These are phyloP conservation scores for Schizothecium vesticola DNA, from an alignment of 495 filamentous ascomycete species.

Conservation along the genomic window DNA sequence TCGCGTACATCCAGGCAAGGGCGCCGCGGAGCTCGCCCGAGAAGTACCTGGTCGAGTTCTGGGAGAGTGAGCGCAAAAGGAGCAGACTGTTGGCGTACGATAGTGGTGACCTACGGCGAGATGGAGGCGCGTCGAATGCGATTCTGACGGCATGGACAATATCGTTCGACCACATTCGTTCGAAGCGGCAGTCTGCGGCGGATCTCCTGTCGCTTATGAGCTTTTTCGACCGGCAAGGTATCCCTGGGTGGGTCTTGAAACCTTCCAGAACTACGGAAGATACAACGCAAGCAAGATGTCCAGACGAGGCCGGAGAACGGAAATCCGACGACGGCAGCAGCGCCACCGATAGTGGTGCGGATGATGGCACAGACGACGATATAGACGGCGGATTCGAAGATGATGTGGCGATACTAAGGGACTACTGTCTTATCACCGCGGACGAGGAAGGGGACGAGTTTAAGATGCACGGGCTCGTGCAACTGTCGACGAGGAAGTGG, in stretches of 20 bases:
- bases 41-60: no score
- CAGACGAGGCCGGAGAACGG: background rate
- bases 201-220: slow-evolving; percentile 41
- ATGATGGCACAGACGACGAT: no score
- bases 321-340: no score
- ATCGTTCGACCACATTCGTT: slow-evolving; percentile 12
- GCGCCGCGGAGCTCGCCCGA: no score
- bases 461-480: no score
- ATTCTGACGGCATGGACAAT: slow-evolving; percentile 28
- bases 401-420: no score
- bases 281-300: background rate
- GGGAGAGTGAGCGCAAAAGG: slow-evolving; percentile 27
- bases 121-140: slow-evolving; percentile 22
- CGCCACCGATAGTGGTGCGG: no score
- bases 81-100: slow-evolving; percentile 26
- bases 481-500: no score
- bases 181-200: slow-evolving; percentile 23
- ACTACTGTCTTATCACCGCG: no score
- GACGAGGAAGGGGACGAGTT: no score
- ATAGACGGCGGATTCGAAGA: no score
- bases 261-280: slow-evolving; percentile 3
- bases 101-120: slow-evolving; percentile 25
- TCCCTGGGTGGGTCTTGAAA: slow-evolving; percentile 20
- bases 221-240: no score
- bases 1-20: slow-evolving; percentile 36